Conservation (phyloP, 371 early-diverging fungal genomes). For the Rhizomucor miehei region DNA sequence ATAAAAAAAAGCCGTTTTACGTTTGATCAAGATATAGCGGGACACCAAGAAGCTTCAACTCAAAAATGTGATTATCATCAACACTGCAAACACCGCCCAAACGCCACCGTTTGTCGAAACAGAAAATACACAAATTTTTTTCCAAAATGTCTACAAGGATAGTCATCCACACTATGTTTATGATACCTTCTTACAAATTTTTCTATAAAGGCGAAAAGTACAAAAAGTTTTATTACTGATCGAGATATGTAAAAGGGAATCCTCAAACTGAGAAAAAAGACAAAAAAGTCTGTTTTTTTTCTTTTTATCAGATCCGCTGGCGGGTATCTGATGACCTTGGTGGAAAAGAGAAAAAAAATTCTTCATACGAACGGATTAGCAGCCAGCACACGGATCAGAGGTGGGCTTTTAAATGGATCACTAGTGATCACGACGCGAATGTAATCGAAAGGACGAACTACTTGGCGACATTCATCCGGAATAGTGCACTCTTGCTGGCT, state of each 20-base stretch:
- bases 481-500: constrained; percentile 38
- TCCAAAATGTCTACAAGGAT: no score
- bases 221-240: background rate
- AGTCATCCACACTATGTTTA: no score
- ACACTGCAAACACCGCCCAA: background rate
- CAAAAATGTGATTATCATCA: background rate
- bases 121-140: no score
- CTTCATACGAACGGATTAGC: constrained; percentile 55
- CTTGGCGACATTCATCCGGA: constrained; percentile 42
- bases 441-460: constrained; percentile 60
- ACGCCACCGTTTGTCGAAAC: no score
- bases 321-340: background rate
- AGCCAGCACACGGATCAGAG: constrained; percentile 64
- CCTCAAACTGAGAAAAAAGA: background rate
- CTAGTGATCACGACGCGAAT: constrained; percentile 63
- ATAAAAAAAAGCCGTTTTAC: background rate
- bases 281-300: background rate
- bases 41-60: background rate
- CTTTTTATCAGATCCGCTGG: background rate
- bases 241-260: background rate
- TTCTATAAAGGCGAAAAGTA: background rate
- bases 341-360: background rate
- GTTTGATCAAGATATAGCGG: background rate
- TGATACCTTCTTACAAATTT: no score
- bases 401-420: constrained; percentile 61